These are phyloP conservation scores for Botrytis fragariae DNA, from an alignment of 2,329 filamentous ascomycete species.

Conservation along the genomic window DNA sequence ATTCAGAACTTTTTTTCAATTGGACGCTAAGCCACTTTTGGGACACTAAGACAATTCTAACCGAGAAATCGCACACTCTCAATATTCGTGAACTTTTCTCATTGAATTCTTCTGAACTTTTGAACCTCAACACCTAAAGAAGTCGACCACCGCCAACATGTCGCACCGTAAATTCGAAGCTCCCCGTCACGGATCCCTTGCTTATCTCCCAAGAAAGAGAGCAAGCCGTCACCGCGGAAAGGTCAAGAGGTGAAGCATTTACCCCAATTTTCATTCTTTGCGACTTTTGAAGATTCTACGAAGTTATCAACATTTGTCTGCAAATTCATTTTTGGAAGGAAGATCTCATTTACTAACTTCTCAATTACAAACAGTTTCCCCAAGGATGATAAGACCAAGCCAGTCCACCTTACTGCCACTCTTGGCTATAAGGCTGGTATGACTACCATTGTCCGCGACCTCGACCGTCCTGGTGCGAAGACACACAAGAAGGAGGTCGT, in stretches of 20 bases:
- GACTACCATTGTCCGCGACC: slow-evolving; percentile 94
- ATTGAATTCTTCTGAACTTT: slow-evolving; percentile 16
- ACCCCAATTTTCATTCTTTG: slow-evolving; percentile 17
- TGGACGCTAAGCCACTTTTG: not conserved
- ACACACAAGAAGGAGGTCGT: slow-evolving; percentile 99
- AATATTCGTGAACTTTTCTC: slow-evolving; percentile 18
- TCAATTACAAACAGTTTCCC: slow-evolving; percentile 64
- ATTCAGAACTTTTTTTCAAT: not conserved
- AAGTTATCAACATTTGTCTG: not conserved
- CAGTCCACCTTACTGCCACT: slow-evolving; percentile 94
- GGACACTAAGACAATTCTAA: not conserved
- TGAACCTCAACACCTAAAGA: slow-evolving; percentile 20
- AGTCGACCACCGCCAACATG: slow-evolving; percentile 27
- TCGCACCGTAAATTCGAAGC: slow-evolving; percentile 48
- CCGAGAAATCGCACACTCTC: slow-evolving; percentile 18
- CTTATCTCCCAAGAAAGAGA: slow-evolving; percentile 86
- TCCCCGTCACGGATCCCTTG: slow-evolving; percentile 92
- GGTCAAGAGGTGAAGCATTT: slow-evolving; percentile 84
- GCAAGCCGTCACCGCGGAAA: slow-evolving; percentile 92
- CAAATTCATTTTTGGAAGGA: not conserved
- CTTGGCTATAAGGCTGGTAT: slow-evolving; percentile 99
- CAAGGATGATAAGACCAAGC: slow-evolving; percentile 99
- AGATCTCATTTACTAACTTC: slow-evolving; percentile 14
- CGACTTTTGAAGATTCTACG: slow-evolving; percentile 15
- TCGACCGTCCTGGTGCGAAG: slow-evolving; percentile 98